phyloP scores from a whole-genome alignment of 495 filamentous ascomycete genomes.

The Sphaerosporella brunnea region DNA sequence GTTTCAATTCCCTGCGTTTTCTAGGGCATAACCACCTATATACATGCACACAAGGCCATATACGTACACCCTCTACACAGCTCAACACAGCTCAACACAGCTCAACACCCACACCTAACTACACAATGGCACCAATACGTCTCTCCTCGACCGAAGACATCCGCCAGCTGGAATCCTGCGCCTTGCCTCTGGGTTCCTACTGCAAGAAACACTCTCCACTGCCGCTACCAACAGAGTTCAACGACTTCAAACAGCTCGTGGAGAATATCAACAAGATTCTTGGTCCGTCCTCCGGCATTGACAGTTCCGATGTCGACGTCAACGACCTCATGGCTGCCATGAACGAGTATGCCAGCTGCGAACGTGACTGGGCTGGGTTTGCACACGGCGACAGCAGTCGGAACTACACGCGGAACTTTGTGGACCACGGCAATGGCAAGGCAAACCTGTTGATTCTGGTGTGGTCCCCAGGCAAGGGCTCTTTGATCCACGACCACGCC shows the following conservation, averaged over 20 bases:
- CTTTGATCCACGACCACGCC: conserved; percentile 71
- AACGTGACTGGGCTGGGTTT: conserved; percentile 53
- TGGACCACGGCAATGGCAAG: conserved; percentile 81
- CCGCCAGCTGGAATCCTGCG: background rate
- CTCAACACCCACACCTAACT: background rate
- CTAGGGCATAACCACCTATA: too few species aligned
- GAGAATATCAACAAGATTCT: conserved; percentile 49
- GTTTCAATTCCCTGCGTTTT: too few species aligned
- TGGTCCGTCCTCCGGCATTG: conserved; percentile 60
- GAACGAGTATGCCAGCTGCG: conserved; percentile 47
- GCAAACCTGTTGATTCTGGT: conserved; percentile 78
- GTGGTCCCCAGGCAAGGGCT: conserved; percentile 74
- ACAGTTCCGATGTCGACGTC: conserved; percentile 61
- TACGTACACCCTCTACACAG: too few species aligned
- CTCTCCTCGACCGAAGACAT: background rate
- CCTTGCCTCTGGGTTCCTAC: background rate
- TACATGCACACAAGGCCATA: too few species aligned
- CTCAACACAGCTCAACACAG: too few species aligned
- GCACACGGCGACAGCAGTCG: conserved; percentile 46
- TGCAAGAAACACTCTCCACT: conserved; percentile 2
- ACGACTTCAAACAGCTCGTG: conserved; percentile 56
- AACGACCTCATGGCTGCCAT: conserved; percentile 48
- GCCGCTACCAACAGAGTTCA: background rate
- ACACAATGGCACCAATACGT: background rate
- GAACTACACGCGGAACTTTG: conserved; percentile 71